Conservation (phyloP, 257 asterid genomes). For the Solanum okadae region DNA sequence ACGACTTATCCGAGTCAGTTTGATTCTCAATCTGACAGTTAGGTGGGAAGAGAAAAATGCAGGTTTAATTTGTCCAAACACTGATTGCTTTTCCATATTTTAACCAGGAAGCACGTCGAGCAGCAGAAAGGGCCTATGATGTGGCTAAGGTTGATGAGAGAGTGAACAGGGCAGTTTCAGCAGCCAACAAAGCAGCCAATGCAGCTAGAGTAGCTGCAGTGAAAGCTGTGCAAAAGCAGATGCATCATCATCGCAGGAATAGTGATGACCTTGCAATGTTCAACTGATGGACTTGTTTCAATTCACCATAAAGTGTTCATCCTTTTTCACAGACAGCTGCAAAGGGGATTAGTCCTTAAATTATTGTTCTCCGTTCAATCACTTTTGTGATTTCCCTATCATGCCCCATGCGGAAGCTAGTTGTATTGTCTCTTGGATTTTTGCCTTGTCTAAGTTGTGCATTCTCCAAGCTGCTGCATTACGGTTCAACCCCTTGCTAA, state of each 20-base stretch:
- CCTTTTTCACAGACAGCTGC: not conserved
- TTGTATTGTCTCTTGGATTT: not conserved
- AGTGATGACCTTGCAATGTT: constrained; percentile 17
- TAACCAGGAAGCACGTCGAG: constrained; percentile 35
- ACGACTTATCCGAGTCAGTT: not conserved
- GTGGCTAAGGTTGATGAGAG: constrained; percentile 31
- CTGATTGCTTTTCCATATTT: not conserved
- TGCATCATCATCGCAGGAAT: constrained; percentile 19
- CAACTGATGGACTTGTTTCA: not conserved
- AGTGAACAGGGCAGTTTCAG: constrained; percentile 30
- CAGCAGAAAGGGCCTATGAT: constrained; percentile 29
- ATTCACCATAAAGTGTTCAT: not conserved
- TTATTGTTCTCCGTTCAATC: not conserved
- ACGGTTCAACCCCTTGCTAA: not conserved
- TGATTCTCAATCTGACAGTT: not conserved
- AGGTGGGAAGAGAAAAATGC: not conserved
- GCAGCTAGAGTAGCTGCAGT: constrained; percentile 42
- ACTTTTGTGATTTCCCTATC: not conserved
- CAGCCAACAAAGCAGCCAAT: constrained; percentile 32
- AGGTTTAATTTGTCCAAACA: not conserved
- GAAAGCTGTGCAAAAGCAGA: constrained; percentile 32
- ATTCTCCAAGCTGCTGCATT: not conserved
- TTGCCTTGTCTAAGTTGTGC: not conserved
- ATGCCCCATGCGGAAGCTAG: not conserved
- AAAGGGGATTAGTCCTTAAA: not conserved